Conservation (phyloP, 2,329 filamentous ascomycete species). For the Trichoderma sp. region DNA sequence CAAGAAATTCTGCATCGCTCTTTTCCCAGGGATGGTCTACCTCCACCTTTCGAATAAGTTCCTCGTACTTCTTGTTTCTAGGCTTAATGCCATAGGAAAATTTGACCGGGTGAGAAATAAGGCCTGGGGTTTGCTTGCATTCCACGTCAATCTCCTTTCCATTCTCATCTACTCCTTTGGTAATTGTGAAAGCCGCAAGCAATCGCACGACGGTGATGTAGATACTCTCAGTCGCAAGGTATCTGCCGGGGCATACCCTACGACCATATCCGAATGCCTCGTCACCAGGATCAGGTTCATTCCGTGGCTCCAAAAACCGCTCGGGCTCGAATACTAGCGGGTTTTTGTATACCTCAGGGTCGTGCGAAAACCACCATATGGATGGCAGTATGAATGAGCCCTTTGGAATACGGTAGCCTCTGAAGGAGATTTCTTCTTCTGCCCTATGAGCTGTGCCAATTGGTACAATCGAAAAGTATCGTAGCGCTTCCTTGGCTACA, state of each 20-base stretch:
- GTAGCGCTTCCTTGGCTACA: background rate
- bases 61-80: background rate
- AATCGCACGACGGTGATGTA: background rate
- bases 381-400: background rate
- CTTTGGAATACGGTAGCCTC: conserved; percentile 13
- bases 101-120: background rate
- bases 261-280: conserved; percentile 15
- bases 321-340: conserved; percentile 33
- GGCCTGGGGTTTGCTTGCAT: background rate
- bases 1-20: background rate
- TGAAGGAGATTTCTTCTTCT: background rate
- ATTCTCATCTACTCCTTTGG: background rate
- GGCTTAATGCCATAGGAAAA: background rate
- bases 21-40: conserved; percentile 7
- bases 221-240: background rate
- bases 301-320: conserved; percentile 30
- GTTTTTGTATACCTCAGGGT: conserved; percentile 42
- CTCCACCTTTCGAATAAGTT: background rate
- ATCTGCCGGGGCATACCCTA: conserved; percentile 14
- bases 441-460: background rate
- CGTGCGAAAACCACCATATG: conserved; percentile 5
- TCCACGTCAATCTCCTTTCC: conserved; percentile 9
- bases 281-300: conserved; percentile 24
- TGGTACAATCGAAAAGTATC: background rate
- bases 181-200: conserved; percentile 4